These are phyloP conservation scores for Acrocalymma vagum DNA, from an alignment of 2,329 filamentous ascomycete species.

Conservation along the genomic window DNA sequence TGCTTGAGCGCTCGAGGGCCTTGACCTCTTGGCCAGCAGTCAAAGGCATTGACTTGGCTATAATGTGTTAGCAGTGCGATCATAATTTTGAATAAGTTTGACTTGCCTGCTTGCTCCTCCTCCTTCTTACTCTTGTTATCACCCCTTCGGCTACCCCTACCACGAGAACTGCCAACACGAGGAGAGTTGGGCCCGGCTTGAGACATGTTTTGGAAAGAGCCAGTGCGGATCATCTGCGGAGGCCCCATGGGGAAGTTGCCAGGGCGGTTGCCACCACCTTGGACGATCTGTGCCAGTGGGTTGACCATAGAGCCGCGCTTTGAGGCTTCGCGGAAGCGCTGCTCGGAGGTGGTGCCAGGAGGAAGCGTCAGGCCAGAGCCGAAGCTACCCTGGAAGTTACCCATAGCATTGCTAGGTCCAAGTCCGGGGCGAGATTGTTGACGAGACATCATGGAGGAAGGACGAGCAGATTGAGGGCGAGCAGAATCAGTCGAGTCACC, in stretches of 20 bases:
- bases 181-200: constrained; percentile 73
- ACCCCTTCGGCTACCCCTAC: constrained; percentile 67
- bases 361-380: constrained; percentile 66
- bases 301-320: constrained; percentile 50
- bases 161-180: constrained; percentile 70
- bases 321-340: constrained; percentile 67
- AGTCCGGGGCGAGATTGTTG: constrained; percentile 53
- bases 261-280: constrained; percentile 62
- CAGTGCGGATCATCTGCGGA: constrained; percentile 70
- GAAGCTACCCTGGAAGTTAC: constrained; percentile 66
- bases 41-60: constrained; percentile 91
- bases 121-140: constrained; percentile 61
- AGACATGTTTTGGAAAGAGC: constrained; percentile 67
- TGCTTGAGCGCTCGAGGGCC: constrained; percentile 74
- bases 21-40: constrained; percentile 84
- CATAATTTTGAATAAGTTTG: too few relatives aligned
- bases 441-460: constrained; percentile 58
- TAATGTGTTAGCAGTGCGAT: too few relatives aligned
- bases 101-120: constrained; percentile 65
- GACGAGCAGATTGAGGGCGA: constrained; percentile 69
- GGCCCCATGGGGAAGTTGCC: constrained; percentile 67
- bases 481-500: constrained; percentile 78
- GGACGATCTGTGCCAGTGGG: constrained; percentile 67
- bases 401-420: constrained; percentile 65
- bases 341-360: constrained; percentile 77